These are phyloP conservation scores for Suillus subluteus DNA, from an alignment of 768 basidiomycete genomes.

Conservation along the genomic window DNA sequence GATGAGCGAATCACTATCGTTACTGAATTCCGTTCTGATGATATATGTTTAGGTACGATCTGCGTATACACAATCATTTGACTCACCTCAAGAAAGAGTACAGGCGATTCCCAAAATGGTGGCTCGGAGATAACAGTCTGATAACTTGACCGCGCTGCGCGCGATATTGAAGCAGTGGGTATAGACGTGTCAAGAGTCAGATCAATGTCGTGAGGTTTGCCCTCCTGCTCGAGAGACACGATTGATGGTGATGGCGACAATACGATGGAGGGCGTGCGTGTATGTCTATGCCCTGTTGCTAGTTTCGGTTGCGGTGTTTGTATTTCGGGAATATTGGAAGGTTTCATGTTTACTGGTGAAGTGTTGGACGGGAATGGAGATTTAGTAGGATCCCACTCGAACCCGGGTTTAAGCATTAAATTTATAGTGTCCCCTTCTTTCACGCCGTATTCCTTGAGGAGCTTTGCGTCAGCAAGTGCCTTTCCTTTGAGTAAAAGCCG, in stretches of 20 bases:
- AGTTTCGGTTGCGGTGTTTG: conserved; percentile 28
- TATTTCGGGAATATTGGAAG: conserved; percentile 30
- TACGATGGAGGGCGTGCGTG: conserved; percentile 77
- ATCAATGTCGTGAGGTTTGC: conserved; percentile 62
- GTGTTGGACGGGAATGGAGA: conserved; percentile 20
- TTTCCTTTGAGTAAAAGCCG: conserved; percentile 94
- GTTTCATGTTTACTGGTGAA: conserved; percentile 25
- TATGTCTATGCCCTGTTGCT: conserved; percentile 47
- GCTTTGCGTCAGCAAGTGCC: conserved; percentile 84
- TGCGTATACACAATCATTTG: not conserved
- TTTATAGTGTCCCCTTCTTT: conserved; percentile 82
- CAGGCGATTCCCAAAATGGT: conserved; percentile 77
- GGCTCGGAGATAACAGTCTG: conserved; percentile 68
- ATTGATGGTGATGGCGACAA: conserved; percentile 75
- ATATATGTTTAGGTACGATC: not conserved
- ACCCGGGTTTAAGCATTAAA: conserved; percentile 82
- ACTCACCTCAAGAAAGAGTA: conserved; percentile 62
- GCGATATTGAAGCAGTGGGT: conserved; percentile 49
- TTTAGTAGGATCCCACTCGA: conserved; percentile 62
- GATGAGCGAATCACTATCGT: conserved; percentile 61
- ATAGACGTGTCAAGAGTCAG: conserved; percentile 68
- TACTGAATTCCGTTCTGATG: conserved; percentile 61
- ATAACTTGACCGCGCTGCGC: conserved; percentile 30
- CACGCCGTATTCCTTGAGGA: conserved; percentile 89
- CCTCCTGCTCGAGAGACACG: conserved; percentile 41